Evolutionary conservation across 495 filamentous ascomycete genomes (phyloP), one percentile per base, ranked within the genome.

Genomic region (Penicillium daleae): DNA sequence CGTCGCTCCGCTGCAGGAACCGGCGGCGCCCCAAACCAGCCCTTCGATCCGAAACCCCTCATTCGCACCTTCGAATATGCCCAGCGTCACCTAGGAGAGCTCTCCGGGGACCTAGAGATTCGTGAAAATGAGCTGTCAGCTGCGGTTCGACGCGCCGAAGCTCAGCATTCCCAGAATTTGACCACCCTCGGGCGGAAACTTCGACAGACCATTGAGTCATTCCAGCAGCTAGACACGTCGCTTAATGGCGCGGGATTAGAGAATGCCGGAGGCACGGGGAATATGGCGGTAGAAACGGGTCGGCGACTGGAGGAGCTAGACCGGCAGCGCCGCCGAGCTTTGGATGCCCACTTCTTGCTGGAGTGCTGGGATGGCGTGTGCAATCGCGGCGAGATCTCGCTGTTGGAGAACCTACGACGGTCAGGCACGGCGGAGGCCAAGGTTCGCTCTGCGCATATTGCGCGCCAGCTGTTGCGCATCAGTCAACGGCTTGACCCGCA

Each of bases 21-120:
- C 29, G 50, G 68, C n/a, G 58, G 86, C 80, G 58, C 81, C 81
- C 66, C 85, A 37, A 86, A 86, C 58, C 86, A 89, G 72, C 87
- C 91, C 51, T 99, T 99, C 71, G 96, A 99, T 71, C 96, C 96
- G 1, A 98, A 99, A 76, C 96, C 96, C 6, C 83, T 97, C 68
- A 98, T 99, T 64, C 87, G 96, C 42, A 92, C 91, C 17, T 98
- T 99, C 68, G 95, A 99, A 76, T 85, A 90, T 83, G 87, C 95
- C 32, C 82, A 97, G 31, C 83, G 85, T 37, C 91, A 90, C 31
- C 84, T 99, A 40, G 85, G 85, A 33, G 85, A 88, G 29, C 85
- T 99, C 7, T 92, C 92, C 0, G 91, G 95, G 55, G 91, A 97
- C 58, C 77, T 98, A 17, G 92, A 93, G 63, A 85, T 85, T 53